Evolutionary conservation across 2,329 filamentous ascomycete species (phyloP).

Genomic region (Chrysoporthe austroafricana): DNA sequence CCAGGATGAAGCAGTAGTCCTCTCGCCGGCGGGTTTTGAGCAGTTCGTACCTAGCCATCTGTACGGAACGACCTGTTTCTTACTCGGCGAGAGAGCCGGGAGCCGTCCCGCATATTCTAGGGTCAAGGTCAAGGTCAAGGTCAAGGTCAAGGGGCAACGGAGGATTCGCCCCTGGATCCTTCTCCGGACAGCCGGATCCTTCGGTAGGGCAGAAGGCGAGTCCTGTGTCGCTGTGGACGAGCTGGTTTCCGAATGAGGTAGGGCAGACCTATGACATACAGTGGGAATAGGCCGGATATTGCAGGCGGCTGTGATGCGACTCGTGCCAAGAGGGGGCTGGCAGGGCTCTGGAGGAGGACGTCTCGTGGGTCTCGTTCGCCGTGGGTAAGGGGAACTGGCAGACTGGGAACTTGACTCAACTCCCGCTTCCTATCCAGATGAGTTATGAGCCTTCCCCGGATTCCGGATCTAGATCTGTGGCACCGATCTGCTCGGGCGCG

Average conservation of each 20-base stretch:
- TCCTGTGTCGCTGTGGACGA: conserved; percentile 22
- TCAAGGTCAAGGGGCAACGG: neutral
- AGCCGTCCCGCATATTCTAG: neutral
- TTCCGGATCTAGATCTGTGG: conserved; percentile 7
- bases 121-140: neutral
- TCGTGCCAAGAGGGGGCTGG: conserved; percentile 25
- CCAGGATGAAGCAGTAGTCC: conserved; percentile 79
- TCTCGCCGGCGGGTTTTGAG: conserved; percentile 66
- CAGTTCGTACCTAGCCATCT: conserved; percentile 40
- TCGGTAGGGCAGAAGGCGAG: conserved; percentile 12
- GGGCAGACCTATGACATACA: neutral
- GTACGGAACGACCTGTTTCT: neutral
- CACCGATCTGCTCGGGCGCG: neutral
- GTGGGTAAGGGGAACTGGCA: conserved; percentile 27
- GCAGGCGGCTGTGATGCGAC: conserved; percentile 24
- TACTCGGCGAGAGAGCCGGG: neutral
- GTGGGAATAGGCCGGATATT: conserved; percentile 29
- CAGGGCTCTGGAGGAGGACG: conserved; percentile 22
- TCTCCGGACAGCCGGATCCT: conserved; percentile 14
- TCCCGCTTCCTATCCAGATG: neutral
- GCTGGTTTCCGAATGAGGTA: conserved; percentile 23
- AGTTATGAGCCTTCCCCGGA: neutral
- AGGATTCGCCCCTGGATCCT: conserved; percentile 7
- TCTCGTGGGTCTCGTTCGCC: conserved; percentile 25
- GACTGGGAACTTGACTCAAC: conserved; percentile 7